Percentiles rank a stretch among this genome's conserved stretches.
phyloP scores from a whole-genome alignment of 2,329 filamentous ascomycete genomes.

The Alternaria conjuncta region DNA sequence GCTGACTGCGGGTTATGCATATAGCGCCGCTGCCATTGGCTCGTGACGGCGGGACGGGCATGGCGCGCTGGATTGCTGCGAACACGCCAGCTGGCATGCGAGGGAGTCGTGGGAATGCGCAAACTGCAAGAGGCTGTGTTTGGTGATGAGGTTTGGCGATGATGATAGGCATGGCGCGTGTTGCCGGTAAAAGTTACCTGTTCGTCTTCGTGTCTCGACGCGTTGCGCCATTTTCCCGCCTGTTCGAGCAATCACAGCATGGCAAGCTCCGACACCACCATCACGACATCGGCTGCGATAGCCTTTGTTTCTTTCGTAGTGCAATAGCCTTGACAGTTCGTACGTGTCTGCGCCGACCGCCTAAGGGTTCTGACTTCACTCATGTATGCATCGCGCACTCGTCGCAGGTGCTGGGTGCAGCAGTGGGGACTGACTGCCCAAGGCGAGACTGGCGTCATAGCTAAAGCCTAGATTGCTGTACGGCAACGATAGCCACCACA shows the following conservation, averaged over 20 bases:
- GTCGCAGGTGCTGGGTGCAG: not conserved
- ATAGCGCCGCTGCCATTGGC: constrained; percentile 31
- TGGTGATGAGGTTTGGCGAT: not conserved
- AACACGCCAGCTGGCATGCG: not conserved
- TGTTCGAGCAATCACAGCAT: constrained; percentile 23
- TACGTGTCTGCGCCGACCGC: not conserved
- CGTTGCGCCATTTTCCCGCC: constrained; percentile 21
- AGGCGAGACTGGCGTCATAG: not conserved
- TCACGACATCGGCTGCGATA: constrained; percentile 9
- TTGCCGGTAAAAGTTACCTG: constrained; percentile 26
- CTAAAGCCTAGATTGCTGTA: not conserved
- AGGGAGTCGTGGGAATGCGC: not conserved
- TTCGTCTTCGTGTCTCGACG: constrained; percentile 17
- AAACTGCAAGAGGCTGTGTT: not conserved
- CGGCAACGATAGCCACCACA: not conserved
- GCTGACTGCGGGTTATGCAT: constrained; percentile 28
- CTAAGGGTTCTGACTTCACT: not conserved
- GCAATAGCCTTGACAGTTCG: not conserved
- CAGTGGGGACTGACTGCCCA: not conserved
- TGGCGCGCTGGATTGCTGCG: constrained; percentile 2
- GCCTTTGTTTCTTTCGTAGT: constrained; percentile 1
- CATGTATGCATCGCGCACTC: not conserved
- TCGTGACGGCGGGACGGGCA: constrained; percentile 6
- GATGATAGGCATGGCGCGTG: not conserved
- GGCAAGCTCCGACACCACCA: constrained; percentile 8